Conservation (phyloP, 352 stramenopile species). For the Lagenidium sp. region DNA sequence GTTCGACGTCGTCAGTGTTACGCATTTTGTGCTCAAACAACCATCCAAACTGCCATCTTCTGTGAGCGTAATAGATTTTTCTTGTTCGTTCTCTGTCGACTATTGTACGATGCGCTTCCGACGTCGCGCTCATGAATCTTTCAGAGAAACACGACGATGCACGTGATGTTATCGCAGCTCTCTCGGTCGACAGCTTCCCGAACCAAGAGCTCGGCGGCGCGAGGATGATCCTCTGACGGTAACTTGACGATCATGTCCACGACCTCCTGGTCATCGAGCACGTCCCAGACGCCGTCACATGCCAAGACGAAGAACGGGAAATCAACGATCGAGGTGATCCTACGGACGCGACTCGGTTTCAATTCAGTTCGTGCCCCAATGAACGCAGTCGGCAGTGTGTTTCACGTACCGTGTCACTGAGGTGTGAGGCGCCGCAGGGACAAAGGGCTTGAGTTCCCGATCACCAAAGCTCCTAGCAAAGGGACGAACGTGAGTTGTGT, state of each 20-base stretch:
- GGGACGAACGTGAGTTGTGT: background rate
- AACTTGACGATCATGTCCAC: conserved; percentile 50
- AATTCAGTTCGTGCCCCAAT: background rate
- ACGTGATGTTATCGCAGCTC: conserved; percentile 74
- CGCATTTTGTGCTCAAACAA: too few relatives aligned
- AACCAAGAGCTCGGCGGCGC: conserved; percentile 46
- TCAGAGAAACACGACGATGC: conserved; percentile 59
- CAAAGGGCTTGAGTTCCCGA: conserved; percentile 59
- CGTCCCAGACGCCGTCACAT: conserved; percentile 79
- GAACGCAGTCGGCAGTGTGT: background rate
- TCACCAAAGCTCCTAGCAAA: conserved; percentile 67
- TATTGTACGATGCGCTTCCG: too few relatives aligned
- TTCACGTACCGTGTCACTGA: conserved; percentile 27
- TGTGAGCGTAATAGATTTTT: background rate
- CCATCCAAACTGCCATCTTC: background rate
- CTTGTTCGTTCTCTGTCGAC: background rate
- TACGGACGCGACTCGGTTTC: conserved; percentile 11
- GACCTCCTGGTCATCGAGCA: conserved; percentile 59
- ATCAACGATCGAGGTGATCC: conserved; percentile 29
- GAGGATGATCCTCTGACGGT: conserved; percentile 18
- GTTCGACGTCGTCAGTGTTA: too few relatives aligned
- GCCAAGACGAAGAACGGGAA: conserved; percentile 65
- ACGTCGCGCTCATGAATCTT: background rate
- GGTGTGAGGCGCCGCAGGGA: conserved; percentile 36
- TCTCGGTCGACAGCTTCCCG: conserved; percentile 37